These are phyloP conservation scores for Boletus huronensis DNA, from an alignment of 768 basidiomycete genomes.

Conservation along the genomic window DNA sequence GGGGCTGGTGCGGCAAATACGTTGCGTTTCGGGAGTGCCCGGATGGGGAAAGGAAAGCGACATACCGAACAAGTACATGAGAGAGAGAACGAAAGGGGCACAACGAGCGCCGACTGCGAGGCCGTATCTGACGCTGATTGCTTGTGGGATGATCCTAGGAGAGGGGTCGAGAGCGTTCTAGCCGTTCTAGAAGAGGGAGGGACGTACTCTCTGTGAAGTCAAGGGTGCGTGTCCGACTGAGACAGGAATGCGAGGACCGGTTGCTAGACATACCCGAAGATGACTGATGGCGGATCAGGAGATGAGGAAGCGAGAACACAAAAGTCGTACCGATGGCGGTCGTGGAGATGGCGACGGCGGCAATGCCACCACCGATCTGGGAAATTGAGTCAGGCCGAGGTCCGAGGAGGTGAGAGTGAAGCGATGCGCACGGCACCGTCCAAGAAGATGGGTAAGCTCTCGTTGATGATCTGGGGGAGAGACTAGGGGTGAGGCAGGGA, in stretches of 20 bases:
- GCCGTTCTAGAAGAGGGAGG: background rate
- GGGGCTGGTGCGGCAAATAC: slow-evolving; percentile 46
- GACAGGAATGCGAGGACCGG: background rate
- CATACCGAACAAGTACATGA: slow-evolving; percentile 64
- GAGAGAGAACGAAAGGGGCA: slow-evolving; percentile 64
- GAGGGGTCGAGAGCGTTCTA: background rate
- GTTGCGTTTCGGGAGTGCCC: too few relatives aligned
- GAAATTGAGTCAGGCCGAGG: slow-evolving; percentile 37
- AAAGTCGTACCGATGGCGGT: slow-evolving; percentile 44
- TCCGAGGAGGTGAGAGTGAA: slow-evolving; percentile 52
- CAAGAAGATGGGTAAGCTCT: slow-evolving; percentile 79
- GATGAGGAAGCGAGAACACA: background rate
- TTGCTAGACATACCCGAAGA: slow-evolving; percentile 63
- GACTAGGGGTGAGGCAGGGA: background rate
- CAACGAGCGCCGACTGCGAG: slow-evolving; percentile 76
- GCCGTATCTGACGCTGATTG: slow-evolving; percentile 75
- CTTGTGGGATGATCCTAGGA: slow-evolving; percentile 63
- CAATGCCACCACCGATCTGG: slow-evolving; percentile 64
- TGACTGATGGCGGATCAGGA: slow-evolving; percentile 43
- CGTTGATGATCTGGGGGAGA: slow-evolving; percentile 71
- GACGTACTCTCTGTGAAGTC: slow-evolving; percentile 37
- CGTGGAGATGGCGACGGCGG: slow-evolving; percentile 77
- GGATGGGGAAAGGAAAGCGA: background rate
- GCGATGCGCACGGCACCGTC: slow-evolving; percentile 55
- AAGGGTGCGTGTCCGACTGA: background rate